Base-by-base conservation (phyloP, 345 rosid genomes). In the Camelina hispida region DNA sequence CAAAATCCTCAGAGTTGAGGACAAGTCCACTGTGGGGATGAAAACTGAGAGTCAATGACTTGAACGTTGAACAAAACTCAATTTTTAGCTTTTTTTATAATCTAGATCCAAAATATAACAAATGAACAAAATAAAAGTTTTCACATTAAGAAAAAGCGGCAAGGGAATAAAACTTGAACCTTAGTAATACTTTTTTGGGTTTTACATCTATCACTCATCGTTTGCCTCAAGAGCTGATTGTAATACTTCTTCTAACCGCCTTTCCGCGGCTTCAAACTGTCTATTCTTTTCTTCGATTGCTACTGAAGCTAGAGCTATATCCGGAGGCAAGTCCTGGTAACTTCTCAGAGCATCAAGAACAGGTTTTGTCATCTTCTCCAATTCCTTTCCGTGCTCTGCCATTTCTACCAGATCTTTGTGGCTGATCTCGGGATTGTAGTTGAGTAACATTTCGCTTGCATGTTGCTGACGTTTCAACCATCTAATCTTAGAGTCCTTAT, bases 291-390 rank as follows among this genome's bases (percentile, higher is more conserved):
- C 97, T 87, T 93, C 98, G 9, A 93, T 91, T 22, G 94, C 97
- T 75, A 93, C 55, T 35, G 96, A 91, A 73, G 98, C 97, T 69
- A 93, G 78, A 69, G 98, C 91, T 83, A 89, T 91, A 71, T 91
- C 96, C 75, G 96, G 97, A 18, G 97, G 97, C 77, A 94, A 83
- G 81, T 94, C 98, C 76, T 94, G 96, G 86, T 94, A 94, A 83
- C 96, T 91, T 80, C 96, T 86, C 74, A 94, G 73, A 55, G 97
- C 89, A 25, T 25, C 28, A 25, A 25, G 28, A 25, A 25, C 28
- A 0, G 28, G 28, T 25, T 25, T 25, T 0, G 28, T 25, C 28
- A 25, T 25, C 28, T 25, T 25, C 28, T 25, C 28, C 28, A 25
- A 76, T 91, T 94, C 97, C 75, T 87, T 90, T 35, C 84, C 75